Percentiles rank a stretch among this genome's conserved stretches.
These are phyloP conservation scores for Cruciata laevipes DNA, from an alignment of 257 asterid genomes.

Conservation along the genomic window DNA sequence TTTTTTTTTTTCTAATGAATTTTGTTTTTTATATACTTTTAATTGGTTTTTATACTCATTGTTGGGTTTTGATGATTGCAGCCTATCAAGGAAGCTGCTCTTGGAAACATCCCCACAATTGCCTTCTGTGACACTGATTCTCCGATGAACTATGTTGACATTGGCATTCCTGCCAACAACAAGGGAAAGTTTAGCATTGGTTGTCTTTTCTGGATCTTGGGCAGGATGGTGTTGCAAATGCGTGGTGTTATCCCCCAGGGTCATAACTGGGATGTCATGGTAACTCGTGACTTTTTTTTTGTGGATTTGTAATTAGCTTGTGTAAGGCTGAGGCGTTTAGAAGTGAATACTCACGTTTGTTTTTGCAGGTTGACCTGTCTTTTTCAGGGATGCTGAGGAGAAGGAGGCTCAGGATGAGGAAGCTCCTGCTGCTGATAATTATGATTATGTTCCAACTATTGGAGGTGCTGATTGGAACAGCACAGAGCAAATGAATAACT, in stretches of 20 bases:
- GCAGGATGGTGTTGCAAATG: constrained; percentile 39
- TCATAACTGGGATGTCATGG: constrained; percentile 39
- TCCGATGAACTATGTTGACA: constrained; percentile 34
- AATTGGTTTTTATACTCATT: neutral
- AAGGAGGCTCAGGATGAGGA: constrained; percentile 32
- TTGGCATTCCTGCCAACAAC: constrained; percentile 40
- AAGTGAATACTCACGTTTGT: neutral
- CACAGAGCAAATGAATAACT: constrained; percentile 18
- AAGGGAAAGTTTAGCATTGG: constrained; percentile 38
- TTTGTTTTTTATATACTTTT: neutral
- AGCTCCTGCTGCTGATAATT: constrained; percentile 20
- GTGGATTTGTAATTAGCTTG: neutral
- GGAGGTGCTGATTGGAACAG: constrained; percentile 24
- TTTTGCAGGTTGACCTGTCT: constrained; percentile 32
- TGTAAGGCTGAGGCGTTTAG: neutral
- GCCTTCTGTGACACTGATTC: constrained; percentile 40
- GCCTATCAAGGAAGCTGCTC: constrained; percentile 39
- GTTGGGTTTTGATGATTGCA: constrained; percentile 12
- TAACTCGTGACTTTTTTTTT: neutral
- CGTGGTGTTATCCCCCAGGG: constrained; percentile 35
- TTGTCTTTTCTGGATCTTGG: constrained; percentile 36
- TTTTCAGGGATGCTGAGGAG: constrained; percentile 40
- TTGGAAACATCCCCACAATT: constrained; percentile 33
- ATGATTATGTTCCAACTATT: constrained; percentile 14
- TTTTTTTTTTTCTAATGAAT: neutral